Percentiles rank a stretch among this genome's conserved stretches.
phyloP scores from a whole-genome alignment of 345 rosid species.

The Erysimum cheiranthoides region DNA sequence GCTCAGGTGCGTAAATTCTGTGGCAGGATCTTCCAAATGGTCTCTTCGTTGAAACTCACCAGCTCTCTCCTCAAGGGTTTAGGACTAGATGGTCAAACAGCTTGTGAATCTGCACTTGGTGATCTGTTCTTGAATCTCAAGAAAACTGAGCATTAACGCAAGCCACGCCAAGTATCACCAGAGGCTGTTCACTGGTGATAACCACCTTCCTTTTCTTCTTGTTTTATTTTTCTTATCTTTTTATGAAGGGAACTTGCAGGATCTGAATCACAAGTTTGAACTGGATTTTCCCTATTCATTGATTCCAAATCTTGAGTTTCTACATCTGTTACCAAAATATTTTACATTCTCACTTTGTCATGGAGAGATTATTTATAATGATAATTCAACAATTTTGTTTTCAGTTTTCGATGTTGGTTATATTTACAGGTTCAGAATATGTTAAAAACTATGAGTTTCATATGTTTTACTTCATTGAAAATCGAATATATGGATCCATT shows the following conservation, averaged over 20 bases:
- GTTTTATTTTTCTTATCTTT: background rate
- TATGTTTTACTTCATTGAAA: background rate
- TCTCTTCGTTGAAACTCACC: conserved; percentile 55
- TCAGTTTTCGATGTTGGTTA: background rate
- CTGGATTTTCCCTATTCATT: conserved; percentile 15
- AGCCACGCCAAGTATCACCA: conserved; percentile 19
- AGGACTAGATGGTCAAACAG: conserved; percentile 57
- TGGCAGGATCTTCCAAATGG: conserved; percentile 61
- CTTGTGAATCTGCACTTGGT: conserved; percentile 74
- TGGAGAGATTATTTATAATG: conserved; percentile 26
- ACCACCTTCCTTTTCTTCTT: conserved; percentile 2
- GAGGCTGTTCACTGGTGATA: conserved; percentile 29
- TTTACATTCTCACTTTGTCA: conserved; percentile 22
- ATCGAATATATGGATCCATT: background rate
- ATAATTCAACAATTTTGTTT: conserved; percentile 27
- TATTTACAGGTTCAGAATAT: conserved; percentile 6
- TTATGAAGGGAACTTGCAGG: conserved; percentile 26
- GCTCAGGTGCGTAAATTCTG: conserved; percentile 78
- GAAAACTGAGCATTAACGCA: conserved; percentile 43
- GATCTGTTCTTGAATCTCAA: conserved; percentile 62
- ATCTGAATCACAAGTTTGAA: conserved; percentile 20
- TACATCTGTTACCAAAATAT: conserved; percentile 1
- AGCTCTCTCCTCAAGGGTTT: conserved; percentile 67
- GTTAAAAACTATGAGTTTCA: conserved; percentile 7
- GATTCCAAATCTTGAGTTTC: conserved; percentile 18